Evolutionary conservation across 1,284 basidiomycete species (phyloP).

Genomic region (Ganoderma boninense): DNA sequence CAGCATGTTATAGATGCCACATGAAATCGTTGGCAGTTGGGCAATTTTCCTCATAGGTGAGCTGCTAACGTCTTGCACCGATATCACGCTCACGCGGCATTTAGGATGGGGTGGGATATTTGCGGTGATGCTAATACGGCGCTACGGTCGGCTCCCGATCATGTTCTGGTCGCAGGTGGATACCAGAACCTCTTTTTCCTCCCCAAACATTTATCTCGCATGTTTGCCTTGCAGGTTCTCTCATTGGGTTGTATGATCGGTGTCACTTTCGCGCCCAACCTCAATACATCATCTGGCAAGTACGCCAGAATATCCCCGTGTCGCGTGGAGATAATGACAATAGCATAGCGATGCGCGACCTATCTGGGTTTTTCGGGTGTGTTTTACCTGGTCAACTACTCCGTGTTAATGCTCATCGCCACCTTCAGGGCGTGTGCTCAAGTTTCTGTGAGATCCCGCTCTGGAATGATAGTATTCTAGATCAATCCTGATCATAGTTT

Average conservation of each 20-base stretch:
- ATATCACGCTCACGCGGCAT: neutral
- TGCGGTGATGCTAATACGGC: conserved; percentile 64
- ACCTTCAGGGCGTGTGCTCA: conserved; percentile 65
- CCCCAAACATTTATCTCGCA: conserved; percentile 17
- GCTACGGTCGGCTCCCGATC: conserved; percentile 65
- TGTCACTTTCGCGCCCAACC: conserved; percentile 58
- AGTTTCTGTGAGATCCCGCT: conserved; percentile 58
- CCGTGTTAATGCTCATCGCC: neutral
- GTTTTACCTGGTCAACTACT: neutral
- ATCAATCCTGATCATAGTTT: neutral
- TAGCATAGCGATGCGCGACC: conserved; percentile 66
- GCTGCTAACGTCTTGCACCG: conserved; percentile 15
- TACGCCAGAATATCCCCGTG: conserved; percentile 13
- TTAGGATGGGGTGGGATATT: conserved; percentile 66
- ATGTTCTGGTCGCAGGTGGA: conserved; percentile 67
- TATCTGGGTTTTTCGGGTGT: conserved; percentile 74
- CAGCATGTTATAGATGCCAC: too few relatives aligned
- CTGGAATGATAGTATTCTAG: neutral
- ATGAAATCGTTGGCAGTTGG: conserved; percentile 50
- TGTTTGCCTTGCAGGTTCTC: conserved; percentile 39
- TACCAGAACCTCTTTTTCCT: too few relatives aligned
- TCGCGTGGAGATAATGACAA: neutral
- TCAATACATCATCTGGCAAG: conserved; percentile 59
- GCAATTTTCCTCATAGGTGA: conserved; percentile 70
- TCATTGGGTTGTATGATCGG: conserved; percentile 57